These are phyloP conservation scores for Talaromyces adpressus DNA, from an alignment of 495 filamentous ascomycete species.

Conservation along the genomic window DNA sequence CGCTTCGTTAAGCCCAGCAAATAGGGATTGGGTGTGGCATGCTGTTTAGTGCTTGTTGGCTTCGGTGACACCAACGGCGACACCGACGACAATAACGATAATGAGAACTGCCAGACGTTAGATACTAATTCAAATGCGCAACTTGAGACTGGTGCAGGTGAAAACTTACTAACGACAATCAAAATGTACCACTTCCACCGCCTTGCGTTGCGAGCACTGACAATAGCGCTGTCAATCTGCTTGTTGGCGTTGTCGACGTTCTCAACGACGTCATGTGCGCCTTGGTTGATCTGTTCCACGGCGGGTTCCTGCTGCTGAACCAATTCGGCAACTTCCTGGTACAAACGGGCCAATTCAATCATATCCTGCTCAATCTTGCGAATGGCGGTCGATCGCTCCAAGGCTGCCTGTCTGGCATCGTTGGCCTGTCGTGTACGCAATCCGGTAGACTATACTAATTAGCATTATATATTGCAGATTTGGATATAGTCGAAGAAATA, in stretches of 20 bases:
- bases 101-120: slow-evolving; percentile 33
- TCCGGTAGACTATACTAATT: slow-evolving; percentile 45
- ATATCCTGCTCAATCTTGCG: slow-evolving; percentile 86
- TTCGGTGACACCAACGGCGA: slow-evolving; percentile 42
- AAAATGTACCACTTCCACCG: slow-evolving; percentile 99
- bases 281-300: slow-evolving; percentile 71
- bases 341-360: slow-evolving; percentile 74
- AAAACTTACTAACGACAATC: slow-evolving; percentile 65
- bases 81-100: slow-evolving; percentile 42
- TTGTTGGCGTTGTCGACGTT: slow-evolving; percentile 76
- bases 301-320: slow-evolving; percentile 76
- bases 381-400: slow-evolving; percentile 80
- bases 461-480: background rate
- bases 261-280: slow-evolving; percentile 67
- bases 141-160: background rate
- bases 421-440: slow-evolving; percentile 76
- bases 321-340: slow-evolving; percentile 76
- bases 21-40: background rate
- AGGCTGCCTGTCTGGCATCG: slow-evolving; percentile 65
- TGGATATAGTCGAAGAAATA: slow-evolving; percentile 10
- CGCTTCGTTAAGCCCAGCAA: background rate
- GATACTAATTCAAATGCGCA: background rate
- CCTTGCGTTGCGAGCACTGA: slow-evolving; percentile 68
- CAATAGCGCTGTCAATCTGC: slow-evolving; percentile 69
- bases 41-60: slow-evolving; percentile 16